A percentile compares a stretch with the other conserved stretches of the same genome.
Evolutionary conservation across 768 basidiomycete species (phyloP).

Genomic region (Lactarius indigo): DNA sequence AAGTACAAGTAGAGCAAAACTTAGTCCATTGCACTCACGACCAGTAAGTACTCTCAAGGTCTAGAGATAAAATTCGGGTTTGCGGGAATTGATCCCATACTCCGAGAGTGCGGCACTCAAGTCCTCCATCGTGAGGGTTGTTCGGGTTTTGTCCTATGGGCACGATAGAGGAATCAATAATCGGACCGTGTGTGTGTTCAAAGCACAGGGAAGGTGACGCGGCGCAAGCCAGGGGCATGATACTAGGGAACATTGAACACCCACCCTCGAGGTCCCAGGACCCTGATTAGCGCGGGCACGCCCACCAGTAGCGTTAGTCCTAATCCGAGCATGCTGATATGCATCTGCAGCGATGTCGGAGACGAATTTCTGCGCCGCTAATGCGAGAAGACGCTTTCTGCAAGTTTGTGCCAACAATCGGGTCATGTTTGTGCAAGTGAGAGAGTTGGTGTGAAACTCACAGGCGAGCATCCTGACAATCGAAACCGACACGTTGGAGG

Average conservation of each 20-base stretch:
- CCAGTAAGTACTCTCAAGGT: not conserved
- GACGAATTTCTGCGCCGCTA: constrained; percentile 97
- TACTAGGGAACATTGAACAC: constrained; percentile 24
- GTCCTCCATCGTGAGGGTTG: constrained; percentile 97
- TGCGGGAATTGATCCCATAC: constrained; percentile 91
- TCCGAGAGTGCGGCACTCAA: constrained; percentile 89
- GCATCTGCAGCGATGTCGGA: constrained; percentile 96
- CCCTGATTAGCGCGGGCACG: constrained; percentile 63
- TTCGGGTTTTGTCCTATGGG: constrained; percentile 83
- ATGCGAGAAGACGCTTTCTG: constrained; percentile 90
- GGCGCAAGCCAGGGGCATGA: not conserved
- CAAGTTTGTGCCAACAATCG: constrained; percentile 11
- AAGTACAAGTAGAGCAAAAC: constrained; percentile 19
- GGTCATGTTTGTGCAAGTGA: not conserved
- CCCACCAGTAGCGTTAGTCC: constrained; percentile 80
- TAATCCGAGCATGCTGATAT: constrained; percentile 95
- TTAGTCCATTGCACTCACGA: constrained; percentile 9
- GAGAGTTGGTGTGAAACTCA: constrained; percentile 38
- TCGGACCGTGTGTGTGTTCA: not conserved
- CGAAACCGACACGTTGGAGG: constrained; percentile 92
- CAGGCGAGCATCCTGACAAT: constrained; percentile 92
- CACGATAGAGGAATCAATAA: not conserved
- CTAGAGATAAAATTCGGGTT: constrained; percentile 90
- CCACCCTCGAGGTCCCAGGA: constrained; percentile 61
- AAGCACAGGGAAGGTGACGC: not conserved